phyloP scores from a whole-genome alignment of 2,329 filamentous ascomycete species.

The Colletotrichum sp. region DNA sequence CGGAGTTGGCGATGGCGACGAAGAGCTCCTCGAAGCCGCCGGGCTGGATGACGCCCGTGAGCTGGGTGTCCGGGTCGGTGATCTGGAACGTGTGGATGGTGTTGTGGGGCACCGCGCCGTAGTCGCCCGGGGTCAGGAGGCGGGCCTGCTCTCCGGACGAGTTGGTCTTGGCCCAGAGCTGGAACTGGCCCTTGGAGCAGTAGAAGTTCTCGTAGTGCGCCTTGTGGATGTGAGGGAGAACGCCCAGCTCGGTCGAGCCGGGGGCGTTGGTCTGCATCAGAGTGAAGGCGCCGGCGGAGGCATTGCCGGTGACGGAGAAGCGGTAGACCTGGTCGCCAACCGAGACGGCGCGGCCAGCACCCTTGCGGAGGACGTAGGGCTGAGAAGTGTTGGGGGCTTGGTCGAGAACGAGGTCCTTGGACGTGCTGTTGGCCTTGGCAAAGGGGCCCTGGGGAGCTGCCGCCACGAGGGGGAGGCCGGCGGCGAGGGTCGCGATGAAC shows the following conservation, averaged over 20 bases:
- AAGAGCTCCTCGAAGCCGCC: slow-evolving; percentile 55
- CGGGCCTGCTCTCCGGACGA: slow-evolving; percentile 39
- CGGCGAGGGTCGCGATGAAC: slow-evolving; percentile 3
- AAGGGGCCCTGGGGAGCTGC: slow-evolving; percentile 1
- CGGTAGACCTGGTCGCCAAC: slow-evolving; percentile 10
- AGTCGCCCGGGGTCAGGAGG: slow-evolving; percentile 48
- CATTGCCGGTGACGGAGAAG: slow-evolving; percentile 47
- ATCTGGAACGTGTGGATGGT: slow-evolving; percentile 54
- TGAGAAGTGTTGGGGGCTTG: neutral
- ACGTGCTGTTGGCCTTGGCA: neutral
- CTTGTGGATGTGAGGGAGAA: slow-evolving; percentile 47
- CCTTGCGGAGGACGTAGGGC: slow-evolving; percentile 16
- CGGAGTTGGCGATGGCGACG: slow-evolving; percentile 33
- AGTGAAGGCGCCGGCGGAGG: slow-evolving; percentile 48
- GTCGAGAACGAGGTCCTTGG: neutral
- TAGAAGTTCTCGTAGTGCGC: slow-evolving; percentile 53
- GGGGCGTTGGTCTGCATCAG: slow-evolving; percentile 48
- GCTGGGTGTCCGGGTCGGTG: slow-evolving; percentile 50
- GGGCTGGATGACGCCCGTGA: slow-evolving; percentile 49
- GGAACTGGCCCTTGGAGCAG: slow-evolving; percentile 46
- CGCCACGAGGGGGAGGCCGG: slow-evolving; percentile 5
- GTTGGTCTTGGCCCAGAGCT: slow-evolving; percentile 41
- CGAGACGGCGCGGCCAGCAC: neutral
- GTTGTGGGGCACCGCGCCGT: slow-evolving; percentile 47
- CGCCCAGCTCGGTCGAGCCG: slow-evolving; percentile 38